Conservation (phyloP, 495 filamentous ascomycete genomes). For the Aspergillus carlsbadensis region DNA sequence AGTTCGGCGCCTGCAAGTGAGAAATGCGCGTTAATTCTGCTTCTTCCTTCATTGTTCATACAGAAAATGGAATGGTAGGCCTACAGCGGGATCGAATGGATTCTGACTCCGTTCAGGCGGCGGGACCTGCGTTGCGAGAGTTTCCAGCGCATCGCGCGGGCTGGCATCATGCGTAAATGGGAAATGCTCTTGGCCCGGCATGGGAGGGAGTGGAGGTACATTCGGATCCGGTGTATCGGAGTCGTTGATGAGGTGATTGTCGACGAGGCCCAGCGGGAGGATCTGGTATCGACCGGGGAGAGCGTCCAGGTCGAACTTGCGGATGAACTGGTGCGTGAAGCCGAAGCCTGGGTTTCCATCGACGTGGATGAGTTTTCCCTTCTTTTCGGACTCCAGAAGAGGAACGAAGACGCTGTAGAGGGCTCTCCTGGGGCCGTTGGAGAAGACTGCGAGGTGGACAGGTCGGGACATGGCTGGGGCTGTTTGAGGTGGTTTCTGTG, state of each 20-base stretch:
- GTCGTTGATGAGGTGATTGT: neutral
- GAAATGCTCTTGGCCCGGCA: no score
- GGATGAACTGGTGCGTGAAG: neutral
- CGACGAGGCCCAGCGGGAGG: neutral
- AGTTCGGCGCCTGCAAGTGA: neutral
- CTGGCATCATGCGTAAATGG: no score
- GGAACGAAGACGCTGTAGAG: neutral
- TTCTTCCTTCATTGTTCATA: no score
- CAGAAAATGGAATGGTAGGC: no score
- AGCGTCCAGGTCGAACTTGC: neutral
- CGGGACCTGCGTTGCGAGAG: no score
- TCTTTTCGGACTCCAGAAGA: neutral
- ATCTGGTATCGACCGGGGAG: neutral
- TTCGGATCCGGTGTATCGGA: no score
- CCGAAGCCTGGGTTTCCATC: neutral
- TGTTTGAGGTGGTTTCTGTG: neutral
- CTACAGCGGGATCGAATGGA: no score
- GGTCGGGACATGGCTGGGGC: neutral
- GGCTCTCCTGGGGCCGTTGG: neutral
- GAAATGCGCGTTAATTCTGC: neutral
- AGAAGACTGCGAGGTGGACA: neutral
- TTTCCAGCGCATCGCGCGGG: no score
- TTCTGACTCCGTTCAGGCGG: no score
- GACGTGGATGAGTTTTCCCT: neutral
- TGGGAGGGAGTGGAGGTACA: no score